Evolutionary conservation across 352 stramenopile species (phyloP).

Genomic region (Sclerospora graminicola): DNA sequence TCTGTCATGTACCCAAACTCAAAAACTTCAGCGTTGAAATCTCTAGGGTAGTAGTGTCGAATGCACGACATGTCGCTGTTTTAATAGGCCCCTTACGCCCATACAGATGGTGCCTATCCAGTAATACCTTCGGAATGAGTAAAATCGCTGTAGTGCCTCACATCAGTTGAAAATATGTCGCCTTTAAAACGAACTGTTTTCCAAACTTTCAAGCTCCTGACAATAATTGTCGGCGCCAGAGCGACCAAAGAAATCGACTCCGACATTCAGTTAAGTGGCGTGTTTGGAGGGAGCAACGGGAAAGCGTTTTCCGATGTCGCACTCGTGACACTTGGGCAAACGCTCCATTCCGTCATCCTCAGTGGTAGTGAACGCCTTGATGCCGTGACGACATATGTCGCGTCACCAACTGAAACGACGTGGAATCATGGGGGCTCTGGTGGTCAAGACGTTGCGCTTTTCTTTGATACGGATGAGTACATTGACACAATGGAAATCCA

Average conservation of each 20-base stretch:
- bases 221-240: too few relatives aligned
- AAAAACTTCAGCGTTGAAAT: too few relatives aligned
- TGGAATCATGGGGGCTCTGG: constrained; percentile 11
- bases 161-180: too few relatives aligned
- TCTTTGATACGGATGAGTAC: constrained; percentile 7
- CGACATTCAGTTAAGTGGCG: constrained; percentile 11
- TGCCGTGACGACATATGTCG: constrained; percentile 2
- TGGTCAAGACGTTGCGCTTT: constrained; percentile 2
- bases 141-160: too few relatives aligned
- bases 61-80: too few relatives aligned
- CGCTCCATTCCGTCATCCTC: constrained; percentile 12
- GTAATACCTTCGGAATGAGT: too few relatives aligned
- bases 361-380: constrained; percentile 7
- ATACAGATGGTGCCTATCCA: too few relatives aligned
- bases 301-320: constrained; percentile 16
- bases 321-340: constrained; percentile 8
- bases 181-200: too few relatives aligned
- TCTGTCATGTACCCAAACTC: too few relatives aligned
- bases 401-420: constrained; percentile 2
- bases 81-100: too few relatives aligned
- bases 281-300: constrained; percentile 5
- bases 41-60: too few relatives aligned
- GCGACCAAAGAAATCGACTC: background rate
- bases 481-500: constrained; percentile 18
- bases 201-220: too few relatives aligned